Evolutionary conservation across 164 flowering plant species (phyloP).

Genomic region (Magnolia sinica): DNA sequence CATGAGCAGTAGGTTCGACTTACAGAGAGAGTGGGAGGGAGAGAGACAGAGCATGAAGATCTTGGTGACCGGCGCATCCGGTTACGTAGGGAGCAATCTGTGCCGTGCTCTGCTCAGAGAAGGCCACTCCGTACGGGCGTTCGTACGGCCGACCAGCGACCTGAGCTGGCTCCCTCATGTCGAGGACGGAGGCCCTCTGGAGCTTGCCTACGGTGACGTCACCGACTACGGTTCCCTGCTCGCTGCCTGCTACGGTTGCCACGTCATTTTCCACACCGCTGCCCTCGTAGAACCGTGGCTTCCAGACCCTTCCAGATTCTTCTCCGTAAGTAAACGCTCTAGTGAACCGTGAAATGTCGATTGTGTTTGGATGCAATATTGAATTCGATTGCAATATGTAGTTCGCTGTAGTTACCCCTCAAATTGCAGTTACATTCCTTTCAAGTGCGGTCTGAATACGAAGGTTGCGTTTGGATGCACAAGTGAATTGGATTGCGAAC

Average conservation of each 20-base stretch:
- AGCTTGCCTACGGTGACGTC: constrained; percentile 76
- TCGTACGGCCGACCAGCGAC: constrained; percentile 76
- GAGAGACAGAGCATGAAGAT: constrained; percentile 19
- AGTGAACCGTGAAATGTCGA: too few species aligned
- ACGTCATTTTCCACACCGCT: constrained; percentile 76
- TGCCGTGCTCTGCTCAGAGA: constrained; percentile 51
- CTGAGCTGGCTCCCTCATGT: constrained; percentile 52
- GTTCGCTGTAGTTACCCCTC: neutral
- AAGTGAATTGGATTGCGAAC: neutral
- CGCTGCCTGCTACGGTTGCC: constrained; percentile 63
- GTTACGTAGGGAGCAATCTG: constrained; percentile 76
- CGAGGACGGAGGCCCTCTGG: constrained; percentile 23
- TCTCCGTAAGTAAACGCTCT: constrained; percentile 43
- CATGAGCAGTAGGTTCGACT: too few species aligned
- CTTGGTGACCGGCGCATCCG: constrained; percentile 90
- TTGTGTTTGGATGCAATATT: too few species aligned
- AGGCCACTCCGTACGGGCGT: constrained; percentile 72
- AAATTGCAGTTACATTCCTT: neutral
- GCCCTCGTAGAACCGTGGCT: constrained; percentile 96
- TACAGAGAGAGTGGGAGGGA: too few species aligned
- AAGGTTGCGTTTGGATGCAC: too few species aligned
- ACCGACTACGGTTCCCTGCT: constrained; percentile 70
- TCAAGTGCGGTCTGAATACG: neutral
- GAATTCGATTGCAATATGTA: too few species aligned
- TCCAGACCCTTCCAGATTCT: constrained; percentile 71